Evolutionary conservation across 2,329 filamentous ascomycete species (phyloP).

Genomic region (Bipolaris sorokiniana): DNA sequence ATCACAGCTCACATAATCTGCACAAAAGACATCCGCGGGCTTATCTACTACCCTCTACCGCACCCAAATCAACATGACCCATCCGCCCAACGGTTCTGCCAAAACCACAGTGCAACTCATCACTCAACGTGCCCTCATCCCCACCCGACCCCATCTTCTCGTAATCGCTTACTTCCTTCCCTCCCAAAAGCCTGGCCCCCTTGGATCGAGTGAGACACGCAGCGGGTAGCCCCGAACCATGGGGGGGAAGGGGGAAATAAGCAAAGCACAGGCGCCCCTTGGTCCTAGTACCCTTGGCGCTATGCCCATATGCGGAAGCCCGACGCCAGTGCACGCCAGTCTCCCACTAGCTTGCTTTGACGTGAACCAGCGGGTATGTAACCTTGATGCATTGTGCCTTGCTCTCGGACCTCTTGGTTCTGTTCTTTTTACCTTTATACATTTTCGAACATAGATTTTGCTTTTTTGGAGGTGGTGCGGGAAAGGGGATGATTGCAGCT

Average conservation of each 20-base stretch:
- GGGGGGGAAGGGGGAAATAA: background rate
- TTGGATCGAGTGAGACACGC: background rate
- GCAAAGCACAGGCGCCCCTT: background rate
- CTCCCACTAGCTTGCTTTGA: background rate
- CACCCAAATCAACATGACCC: too few species aligned
- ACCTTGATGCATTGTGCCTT: background rate
- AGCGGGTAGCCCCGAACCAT: background rate
- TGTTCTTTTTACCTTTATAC: too few species aligned
- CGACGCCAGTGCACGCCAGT: background rate
- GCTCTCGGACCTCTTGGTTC: too few species aligned
- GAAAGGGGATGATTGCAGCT: background rate
- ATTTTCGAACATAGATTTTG: too few species aligned
- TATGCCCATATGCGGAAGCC: background rate
- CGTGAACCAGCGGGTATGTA: background rate
- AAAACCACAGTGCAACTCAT: background rate
- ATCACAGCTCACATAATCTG: background rate
- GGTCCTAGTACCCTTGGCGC: background rate
- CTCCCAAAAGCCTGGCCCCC: background rate
- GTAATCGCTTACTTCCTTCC: background rate
- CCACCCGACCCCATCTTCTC: background rate
- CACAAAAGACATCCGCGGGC: background rate
- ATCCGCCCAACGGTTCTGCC: background rate
- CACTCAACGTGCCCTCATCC: background rate
- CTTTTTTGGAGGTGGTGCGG: too few species aligned
- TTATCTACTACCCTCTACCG: background rate